Percentiles rank a stretch among this genome's conserved stretches.
These are phyloP conservation scores for Hypoxylon trugodes DNA, from an alignment of 495 filamentous ascomycete genomes.

Conservation along the genomic window DNA sequence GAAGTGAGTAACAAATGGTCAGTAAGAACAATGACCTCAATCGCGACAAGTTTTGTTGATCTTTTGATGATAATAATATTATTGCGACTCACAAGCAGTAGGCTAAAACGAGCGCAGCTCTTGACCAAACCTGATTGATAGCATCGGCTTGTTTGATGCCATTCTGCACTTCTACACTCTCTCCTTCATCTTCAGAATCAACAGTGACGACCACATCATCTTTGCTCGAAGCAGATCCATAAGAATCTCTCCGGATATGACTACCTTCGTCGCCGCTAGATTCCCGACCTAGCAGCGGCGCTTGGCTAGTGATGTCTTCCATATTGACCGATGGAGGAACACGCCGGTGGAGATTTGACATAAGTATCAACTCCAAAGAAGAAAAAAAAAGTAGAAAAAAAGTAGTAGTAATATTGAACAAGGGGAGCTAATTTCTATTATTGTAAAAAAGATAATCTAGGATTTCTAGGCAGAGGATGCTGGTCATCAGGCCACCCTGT, in stretches of 20 bases:
- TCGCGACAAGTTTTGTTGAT: background rate
- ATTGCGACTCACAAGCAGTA: conserved; percentile 51
- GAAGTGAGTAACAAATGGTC: conserved; percentile 12
- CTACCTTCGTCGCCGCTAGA: conserved; percentile 26
- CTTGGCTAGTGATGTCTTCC: conserved; percentile 38
- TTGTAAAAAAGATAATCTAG: background rate
- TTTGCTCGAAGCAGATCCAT: conserved; percentile 38
- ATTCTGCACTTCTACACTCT: conserved; percentile 28
- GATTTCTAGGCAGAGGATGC: conserved; percentile 5
- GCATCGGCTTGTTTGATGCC: conserved; percentile 57
- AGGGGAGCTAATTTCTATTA: conserved; percentile 17
- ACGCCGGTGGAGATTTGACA: conserved; percentile 41
- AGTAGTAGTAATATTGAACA: conserved; percentile 3
- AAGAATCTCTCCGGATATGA: conserved; percentile 30
- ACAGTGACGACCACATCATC: conserved; percentile 23
- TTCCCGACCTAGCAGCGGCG: conserved; percentile 35
- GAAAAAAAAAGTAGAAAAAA: conserved; percentile 3
- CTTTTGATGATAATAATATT: background rate
- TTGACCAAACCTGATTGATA: conserved; percentile 56
- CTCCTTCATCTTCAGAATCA: conserved; percentile 40
- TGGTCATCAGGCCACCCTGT: conserved; percentile 35
- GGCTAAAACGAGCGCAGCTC: conserved; percentile 47
- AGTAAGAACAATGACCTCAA: conserved; percentile 14
- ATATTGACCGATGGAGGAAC: conserved; percentile 32
- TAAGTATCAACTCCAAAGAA: conserved; percentile 9